Conservation (phyloP, 2,329 filamentous ascomycete species). For the Neoascochyta sp. region DNA sequence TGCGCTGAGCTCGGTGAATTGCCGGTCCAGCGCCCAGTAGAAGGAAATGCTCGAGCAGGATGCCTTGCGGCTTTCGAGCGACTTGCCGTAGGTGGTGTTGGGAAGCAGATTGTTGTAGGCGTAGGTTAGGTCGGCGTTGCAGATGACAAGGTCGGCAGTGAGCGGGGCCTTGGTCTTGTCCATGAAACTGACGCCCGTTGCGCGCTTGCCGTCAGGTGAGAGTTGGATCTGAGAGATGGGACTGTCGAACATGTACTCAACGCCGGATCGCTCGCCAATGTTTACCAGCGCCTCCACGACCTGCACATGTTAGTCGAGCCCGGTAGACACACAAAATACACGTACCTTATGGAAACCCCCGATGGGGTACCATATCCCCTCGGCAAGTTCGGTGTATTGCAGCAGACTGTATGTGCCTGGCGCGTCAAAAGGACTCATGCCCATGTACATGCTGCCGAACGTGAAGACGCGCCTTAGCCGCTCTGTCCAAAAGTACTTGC, state of each 20-base stretch:
- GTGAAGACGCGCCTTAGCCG: slow-evolving; percentile 68
- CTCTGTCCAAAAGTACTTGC: slow-evolving; percentile 67
- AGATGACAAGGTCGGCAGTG: slow-evolving; percentile 62
- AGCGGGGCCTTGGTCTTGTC: slow-evolving; percentile 54
- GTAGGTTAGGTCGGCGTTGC: slow-evolving; percentile 72
- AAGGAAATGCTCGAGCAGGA: slow-evolving; percentile 74
- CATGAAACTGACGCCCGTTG: slow-evolving; percentile 58
- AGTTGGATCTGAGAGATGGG: slow-evolving; percentile 57
- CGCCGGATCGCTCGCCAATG: slow-evolving; percentile 60
- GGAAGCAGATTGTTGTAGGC: slow-evolving; percentile 69
- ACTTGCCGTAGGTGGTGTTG: slow-evolving; percentile 41
- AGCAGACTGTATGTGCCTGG: slow-evolving; percentile 70
- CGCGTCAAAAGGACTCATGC: slow-evolving; percentile 73
- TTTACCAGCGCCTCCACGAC: slow-evolving; percentile 59
- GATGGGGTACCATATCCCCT: slow-evolving; percentile 72
- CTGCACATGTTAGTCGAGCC: slow-evolving; percentile 17
- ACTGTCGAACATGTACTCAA: slow-evolving; percentile 59
- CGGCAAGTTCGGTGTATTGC: slow-evolving; percentile 71
- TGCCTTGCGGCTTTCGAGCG: slow-evolving; percentile 50
- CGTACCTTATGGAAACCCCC: slow-evolving; percentile 65
- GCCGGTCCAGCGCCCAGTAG: slow-evolving; percentile 65
- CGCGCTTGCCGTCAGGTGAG: slow-evolving; percentile 50
- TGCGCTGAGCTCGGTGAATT: slow-evolving; percentile 60
- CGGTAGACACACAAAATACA: background rate
- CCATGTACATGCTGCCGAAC: slow-evolving; percentile 80